Conservation (phyloP, 2,329 filamentous ascomycete species). For the Colletotrichum sp. region DNA sequence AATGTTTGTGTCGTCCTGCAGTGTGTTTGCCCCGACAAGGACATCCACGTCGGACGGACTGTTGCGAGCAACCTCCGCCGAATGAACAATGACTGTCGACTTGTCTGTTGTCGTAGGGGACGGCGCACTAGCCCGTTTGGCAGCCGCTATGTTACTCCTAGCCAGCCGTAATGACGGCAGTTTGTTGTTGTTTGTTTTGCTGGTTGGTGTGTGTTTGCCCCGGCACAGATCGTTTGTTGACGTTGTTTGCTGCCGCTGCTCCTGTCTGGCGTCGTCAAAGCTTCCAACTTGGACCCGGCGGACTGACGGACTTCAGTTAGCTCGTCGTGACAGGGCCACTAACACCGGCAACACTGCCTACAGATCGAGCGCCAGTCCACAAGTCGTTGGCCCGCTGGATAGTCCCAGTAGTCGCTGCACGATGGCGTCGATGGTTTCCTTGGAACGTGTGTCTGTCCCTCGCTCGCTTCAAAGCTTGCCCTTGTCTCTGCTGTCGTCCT, state of each 20-base stretch:
- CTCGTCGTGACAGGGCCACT: not conserved
- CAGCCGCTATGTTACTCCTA: not conserved
- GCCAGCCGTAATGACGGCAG: not conserved
- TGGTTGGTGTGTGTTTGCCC: not conserved
- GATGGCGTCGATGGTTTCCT: not conserved
- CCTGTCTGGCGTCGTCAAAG: not conserved
- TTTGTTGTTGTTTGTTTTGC: constrained; percentile 6
- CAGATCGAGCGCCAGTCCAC: not conserved
- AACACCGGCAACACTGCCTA: not conserved
- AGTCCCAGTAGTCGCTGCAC: not conserved
- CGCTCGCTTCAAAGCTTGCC: not conserved
- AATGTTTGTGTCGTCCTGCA: not conserved
- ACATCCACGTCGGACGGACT: constrained; percentile 4
- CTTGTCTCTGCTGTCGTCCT: not conserved
- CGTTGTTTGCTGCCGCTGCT: not conserved
- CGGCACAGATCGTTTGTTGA: not conserved
- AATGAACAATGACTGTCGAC: not conserved
- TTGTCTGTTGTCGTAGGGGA: not conserved
- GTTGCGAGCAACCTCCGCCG: not conserved
- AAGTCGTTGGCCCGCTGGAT: not conserved
- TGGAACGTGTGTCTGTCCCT: not conserved
- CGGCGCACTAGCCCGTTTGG: constrained; percentile 2
- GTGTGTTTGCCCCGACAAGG: constrained; percentile 7
- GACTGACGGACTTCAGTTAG: not conserved
- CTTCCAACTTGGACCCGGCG: not conserved